These are phyloP conservation scores for Verticillium zaregamsianum DNA, from an alignment of 2,329 filamentous ascomycete genomes.

Conservation along the genomic window DNA sequence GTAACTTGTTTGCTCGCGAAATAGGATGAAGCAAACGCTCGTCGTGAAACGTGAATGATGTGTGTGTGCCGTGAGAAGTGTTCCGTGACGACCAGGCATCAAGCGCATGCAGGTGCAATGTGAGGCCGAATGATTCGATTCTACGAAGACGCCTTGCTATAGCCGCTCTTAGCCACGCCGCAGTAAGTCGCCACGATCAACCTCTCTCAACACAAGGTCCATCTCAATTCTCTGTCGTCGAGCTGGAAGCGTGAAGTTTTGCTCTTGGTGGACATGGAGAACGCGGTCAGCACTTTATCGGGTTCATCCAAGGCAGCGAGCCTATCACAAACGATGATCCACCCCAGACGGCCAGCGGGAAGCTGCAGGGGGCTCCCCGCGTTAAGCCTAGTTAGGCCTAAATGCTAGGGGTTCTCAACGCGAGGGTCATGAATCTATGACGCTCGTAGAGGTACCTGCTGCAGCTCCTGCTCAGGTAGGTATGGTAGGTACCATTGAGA, in stretches of 20 bases:
- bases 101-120: neutral
- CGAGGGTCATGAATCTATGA: neutral
- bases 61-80: neutral
- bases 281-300: neutral
- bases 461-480: neutral
- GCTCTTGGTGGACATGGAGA: neutral
- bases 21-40: neutral
- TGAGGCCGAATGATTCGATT: neutral
- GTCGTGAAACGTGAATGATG: neutral
- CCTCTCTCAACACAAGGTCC: neutral
- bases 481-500: neutral
- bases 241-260: neutral
- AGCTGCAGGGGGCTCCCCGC: conserved; percentile 1
- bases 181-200: neutral
- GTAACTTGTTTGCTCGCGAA: neutral
- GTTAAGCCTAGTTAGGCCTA: neutral
- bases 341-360: neutral
- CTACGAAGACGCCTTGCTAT: neutral
- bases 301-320: neutral
- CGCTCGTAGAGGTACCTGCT: neutral
- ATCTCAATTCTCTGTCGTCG: neutral
- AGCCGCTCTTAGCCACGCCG: neutral
- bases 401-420: neutral
- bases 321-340: neutral
- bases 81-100: neutral